These are phyloP conservation scores for Coemansia sp. DNA, from an alignment of 192 early-diverging fungal species.

Conservation along the genomic window DNA sequence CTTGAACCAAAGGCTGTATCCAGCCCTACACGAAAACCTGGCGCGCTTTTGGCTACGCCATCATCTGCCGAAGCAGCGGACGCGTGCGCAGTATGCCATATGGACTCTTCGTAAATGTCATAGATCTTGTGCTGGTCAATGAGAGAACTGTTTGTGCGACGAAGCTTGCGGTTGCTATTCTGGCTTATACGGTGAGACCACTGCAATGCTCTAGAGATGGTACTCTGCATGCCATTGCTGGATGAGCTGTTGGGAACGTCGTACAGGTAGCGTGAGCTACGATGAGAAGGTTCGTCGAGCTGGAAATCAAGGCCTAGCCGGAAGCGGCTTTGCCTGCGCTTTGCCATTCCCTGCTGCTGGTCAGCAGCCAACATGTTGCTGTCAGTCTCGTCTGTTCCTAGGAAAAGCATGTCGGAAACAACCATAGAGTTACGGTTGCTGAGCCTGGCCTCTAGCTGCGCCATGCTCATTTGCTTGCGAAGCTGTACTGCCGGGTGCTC, in stretches of 20 bases:
- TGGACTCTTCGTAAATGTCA: slow-evolving; percentile 51
- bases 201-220: slow-evolving; percentile 28
- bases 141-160: slow-evolving; percentile 19
- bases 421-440: slow-evolving; percentile 48
- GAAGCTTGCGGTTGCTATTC: slow-evolving; percentile 6
- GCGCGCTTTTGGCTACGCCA: background rate
- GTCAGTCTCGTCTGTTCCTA: slow-evolving; percentile 1
- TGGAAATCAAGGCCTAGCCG: slow-evolving; percentile 10
- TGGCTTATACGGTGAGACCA: slow-evolving; percentile 44
- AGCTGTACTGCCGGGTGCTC: background rate
- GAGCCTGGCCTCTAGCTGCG: slow-evolving; percentile 24
- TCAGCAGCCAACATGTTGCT: background rate
- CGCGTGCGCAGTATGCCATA: slow-evolving; percentile 36
- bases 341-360: slow-evolving; percentile 1
- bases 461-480: slow-evolving; percentile 45
- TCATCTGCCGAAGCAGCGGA: background rate
- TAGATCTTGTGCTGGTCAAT: slow-evolving; percentile 52
- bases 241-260: slow-evolving; percentile 28
- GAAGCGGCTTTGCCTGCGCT: slow-evolving; percentile 7
- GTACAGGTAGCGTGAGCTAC: slow-evolving; percentile 44
- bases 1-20: background rate
- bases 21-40: background rate
- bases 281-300: slow-evolving; percentile 13
- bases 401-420: slow-evolving; percentile 24
- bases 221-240: slow-evolving; percentile 20